Evolutionary conservation across 2,329 filamentous ascomycete genomes (phyloP).

Genomic region (Nannizzia gypsea): DNA sequence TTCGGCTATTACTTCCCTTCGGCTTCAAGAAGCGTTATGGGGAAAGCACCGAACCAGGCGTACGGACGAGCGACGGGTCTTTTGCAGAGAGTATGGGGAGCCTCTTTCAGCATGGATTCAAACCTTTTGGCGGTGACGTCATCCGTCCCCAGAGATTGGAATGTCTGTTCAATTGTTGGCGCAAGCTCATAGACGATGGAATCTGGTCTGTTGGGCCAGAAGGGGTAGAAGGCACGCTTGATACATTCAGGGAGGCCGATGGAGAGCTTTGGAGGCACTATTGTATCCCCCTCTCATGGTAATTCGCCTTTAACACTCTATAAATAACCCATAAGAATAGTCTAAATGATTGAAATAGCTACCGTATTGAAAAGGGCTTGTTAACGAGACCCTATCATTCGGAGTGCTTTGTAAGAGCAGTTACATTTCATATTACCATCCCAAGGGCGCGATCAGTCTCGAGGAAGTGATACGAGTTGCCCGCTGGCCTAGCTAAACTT

Average conservation of each 20-base stretch:
- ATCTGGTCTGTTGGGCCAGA: slow-evolving; percentile 1
- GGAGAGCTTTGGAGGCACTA: slow-evolving; percentile 1
- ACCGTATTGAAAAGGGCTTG: neutral
- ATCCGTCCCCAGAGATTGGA: neutral
- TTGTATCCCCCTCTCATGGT: slow-evolving; percentile 2
- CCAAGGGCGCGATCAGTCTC: neutral
- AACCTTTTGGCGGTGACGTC: neutral
- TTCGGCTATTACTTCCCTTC: slow-evolving; percentile 5
- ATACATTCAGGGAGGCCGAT: slow-evolving; percentile 4
- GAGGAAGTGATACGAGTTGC: neutral
- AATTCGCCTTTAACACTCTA: neutral
- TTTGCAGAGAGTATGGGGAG: neutral
- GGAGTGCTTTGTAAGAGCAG: neutral
- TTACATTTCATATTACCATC: neutral
- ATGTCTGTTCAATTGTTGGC: slow-evolving; percentile 5
- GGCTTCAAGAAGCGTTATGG: neutral
- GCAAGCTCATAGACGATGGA: slow-evolving; percentile 3
- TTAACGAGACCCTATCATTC: too few species aligned
- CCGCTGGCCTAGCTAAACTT: neutral
- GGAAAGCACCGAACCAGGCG: neutral
- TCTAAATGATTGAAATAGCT: neutral
- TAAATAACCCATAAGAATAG: neutral
- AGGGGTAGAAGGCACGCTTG: slow-evolving; percentile 3
- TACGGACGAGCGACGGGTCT: slow-evolving; percentile 1
- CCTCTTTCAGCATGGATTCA: slow-evolving; percentile 4